Evolutionary conservation across 257 asterid genomes (phyloP), one percentile per base, ranked within the genome.

Genomic region (Solanum tarapatanum): DNA sequence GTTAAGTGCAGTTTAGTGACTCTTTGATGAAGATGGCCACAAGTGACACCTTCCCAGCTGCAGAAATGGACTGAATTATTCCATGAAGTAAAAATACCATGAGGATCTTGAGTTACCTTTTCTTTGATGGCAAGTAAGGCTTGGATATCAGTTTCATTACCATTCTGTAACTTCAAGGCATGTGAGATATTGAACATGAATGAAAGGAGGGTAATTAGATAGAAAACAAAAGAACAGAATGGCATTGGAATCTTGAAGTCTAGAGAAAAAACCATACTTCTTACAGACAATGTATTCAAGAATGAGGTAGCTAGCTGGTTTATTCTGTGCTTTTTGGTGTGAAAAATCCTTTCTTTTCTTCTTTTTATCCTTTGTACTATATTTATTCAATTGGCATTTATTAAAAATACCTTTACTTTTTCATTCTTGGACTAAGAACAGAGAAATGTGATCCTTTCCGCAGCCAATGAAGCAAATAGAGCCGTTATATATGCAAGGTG

Each of bases 11-110:
- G 45, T 37, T 28, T 14, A 19, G 51, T 64, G 55, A 87, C 86
- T 80, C 86, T 51, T 87, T 66, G 11, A 24, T 80, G 86, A 64
- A 74, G 77, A 36, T 45, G 37, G 24, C 89, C n/a, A 80, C 86
- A 87, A 37, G 37, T 41, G 41, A 87, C 70, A 39, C 89, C 89
- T 62, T n/a, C 30, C 89, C 82, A 87, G 21, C 60, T 62, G 70
- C 86, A 87, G 35, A 87, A 64, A 45, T 80, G 85, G n/a, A 37
- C 76, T 4, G 89, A 88, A 58, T 74, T 77, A 84, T 73, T 88
- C 89, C 89, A 88, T 28, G 87, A 73, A 30, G 73, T 84, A 30
- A 84, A 26, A 11, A 58, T 80, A 80, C 66, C 84, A 80, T 79
- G 19, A 45, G 84, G 84, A 45, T 80, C 66, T 43, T 80, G 36